Evolutionary conservation across 2,329 filamentous ascomycete species (phyloP), one percentile per base, ranked within the genome.

Genomic region (Trichoderma sp.): DNA sequence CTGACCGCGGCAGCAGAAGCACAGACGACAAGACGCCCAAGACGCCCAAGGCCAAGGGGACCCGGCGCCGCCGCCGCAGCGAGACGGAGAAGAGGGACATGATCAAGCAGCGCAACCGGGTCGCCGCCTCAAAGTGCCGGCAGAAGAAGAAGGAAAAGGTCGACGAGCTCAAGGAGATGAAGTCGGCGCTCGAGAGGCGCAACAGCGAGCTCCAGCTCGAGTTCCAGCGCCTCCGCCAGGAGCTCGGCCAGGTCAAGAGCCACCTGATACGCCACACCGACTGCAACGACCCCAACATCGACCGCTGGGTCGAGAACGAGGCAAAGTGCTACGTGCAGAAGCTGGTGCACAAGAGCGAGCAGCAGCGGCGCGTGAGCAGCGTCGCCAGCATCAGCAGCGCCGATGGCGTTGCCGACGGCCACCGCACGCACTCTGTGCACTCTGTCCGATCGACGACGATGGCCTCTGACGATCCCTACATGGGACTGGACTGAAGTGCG

Each of bases 121-220:
- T 90, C 2, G 90, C 90, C 0, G 90, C 90, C 1, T 89, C 87
- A 72, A 92, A 91, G 71, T 92, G 89, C 72, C 85, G 90, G 2
- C 84, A 88, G 71, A 91, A 90, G 76, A 85, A 85, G 71, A 86
- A 85, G 74, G 76, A 79, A 68, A 84, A 80, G 78, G 79, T 83
- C 14, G 75, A 75, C 9, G 78, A 81, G 17, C 71, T 85, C 24
- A 81, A 85, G 67, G 78, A 81, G 58, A 77, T 76, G 5, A 80
- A 79, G 63, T 67, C 73, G 10, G 75, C 71, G 0, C 69, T 85
- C 30, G 83, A 85, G 70, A 71, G 68, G 9, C 76, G 79, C 48
- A 77, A 85, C 69, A 70, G 70, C 7, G 70, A 74, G 3, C 75
- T 86, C 28, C 79, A 79, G 14, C 71, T 72, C 68, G 80, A 85